These are phyloP conservation scores for Plasmodium knowlesi DNA, from an alignment of 169 alveolate species.

Conservation along the genomic window DNA sequence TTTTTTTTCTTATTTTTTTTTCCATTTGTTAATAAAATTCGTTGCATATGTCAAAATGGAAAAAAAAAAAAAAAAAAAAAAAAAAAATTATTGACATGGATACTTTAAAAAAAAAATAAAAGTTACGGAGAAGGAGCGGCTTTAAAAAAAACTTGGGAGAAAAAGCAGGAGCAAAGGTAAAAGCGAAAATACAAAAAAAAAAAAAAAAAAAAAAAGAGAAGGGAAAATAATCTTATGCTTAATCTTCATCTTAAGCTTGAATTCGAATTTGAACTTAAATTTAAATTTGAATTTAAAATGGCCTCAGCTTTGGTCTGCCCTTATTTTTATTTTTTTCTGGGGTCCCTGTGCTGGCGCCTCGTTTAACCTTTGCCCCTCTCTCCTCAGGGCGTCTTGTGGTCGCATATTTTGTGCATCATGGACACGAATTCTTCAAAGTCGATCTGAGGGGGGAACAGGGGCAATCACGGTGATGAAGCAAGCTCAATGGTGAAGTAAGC, in stretches of 20 bases:
- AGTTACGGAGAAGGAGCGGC: neutral
- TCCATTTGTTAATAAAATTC: neutral
- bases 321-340: neutral
- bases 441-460: constrained; percentile 16
- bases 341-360: neutral
- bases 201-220: neutral
- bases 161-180: neutral
- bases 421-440: constrained; percentile 85
- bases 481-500: too few relatives aligned
- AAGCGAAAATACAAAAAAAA: neutral
- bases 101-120: constrained; percentile 16
- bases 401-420: constrained; percentile 84
- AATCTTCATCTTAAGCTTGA: neutral
- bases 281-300: neutral
- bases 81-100: neutral
- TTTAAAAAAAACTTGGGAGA: neutral
- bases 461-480: neutral
- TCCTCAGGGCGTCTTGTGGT: constrained; percentile 33
- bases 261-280: neutral
- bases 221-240: neutral
- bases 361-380: neutral
- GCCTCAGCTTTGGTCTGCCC: neutral
- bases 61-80: constrained; percentile 10
- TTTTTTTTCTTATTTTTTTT: too few relatives aligned
- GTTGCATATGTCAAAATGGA: neutral